Evolutionary conservation across 2,329 filamentous ascomycete species (phyloP).

Genomic region (Hortaea sp.): DNA sequence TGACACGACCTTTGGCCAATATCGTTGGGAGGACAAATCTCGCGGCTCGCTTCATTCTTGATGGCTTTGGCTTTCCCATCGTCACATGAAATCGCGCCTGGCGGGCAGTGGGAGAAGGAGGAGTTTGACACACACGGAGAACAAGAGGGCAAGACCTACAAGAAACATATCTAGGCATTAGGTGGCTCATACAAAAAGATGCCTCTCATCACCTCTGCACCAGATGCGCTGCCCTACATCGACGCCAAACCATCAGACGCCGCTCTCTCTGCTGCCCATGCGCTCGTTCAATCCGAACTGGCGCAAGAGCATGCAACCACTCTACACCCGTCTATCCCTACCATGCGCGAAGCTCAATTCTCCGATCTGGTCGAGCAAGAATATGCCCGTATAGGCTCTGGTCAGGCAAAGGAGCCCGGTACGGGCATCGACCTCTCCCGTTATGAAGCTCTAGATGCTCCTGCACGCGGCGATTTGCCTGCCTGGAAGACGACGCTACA

Average conservation of each 20-base stretch:
- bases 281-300: constrained; percentile 61
- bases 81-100: no score
- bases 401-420: constrained; percentile 41
- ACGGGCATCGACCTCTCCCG: constrained; percentile 62
- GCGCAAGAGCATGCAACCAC: constrained; percentile 37
- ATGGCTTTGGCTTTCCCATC: no score
- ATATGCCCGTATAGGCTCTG: constrained; percentile 54
- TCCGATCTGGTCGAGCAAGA: constrained; percentile 59
- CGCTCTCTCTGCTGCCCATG: constrained; percentile 56
- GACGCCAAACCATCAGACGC: constrained; percentile 58
- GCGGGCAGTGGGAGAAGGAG: no score
- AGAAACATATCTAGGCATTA: no score
- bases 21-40: no score
- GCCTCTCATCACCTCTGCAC: constrained; percentile 58
- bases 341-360: constrained; percentile 45
- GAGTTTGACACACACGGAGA: no score
- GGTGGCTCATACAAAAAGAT: constrained; percentile 30
- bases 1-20: no score
- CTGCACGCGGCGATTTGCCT: constrained; percentile 33
- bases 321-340: constrained; percentile 51
- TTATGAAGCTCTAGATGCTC: constrained; percentile 67
- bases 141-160: no score
- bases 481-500: constrained; percentile 43
- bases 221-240: constrained; percentile 80
- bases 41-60: no score